These are phyloP conservation scores for Albifimbria verrucaria DNA, from an alignment of 2,329 filamentous ascomycete genomes.

Conservation along the genomic window DNA sequence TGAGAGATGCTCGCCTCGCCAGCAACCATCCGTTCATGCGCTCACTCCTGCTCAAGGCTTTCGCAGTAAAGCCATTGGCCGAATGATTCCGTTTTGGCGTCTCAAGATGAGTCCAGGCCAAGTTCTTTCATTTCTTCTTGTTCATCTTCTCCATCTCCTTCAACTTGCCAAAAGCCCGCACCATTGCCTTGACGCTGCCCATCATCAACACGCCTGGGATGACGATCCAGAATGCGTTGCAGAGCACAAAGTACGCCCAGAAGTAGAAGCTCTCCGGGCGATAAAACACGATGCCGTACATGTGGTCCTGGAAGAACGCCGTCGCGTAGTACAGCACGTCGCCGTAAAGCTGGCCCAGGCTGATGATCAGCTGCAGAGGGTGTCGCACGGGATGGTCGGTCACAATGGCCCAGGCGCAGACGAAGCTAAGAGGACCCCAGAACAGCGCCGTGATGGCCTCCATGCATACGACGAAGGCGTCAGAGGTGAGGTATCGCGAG, in stretches of 20 bases:
- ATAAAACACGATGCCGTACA: slow-evolving; percentile 39
- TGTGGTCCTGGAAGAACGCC: slow-evolving; percentile 37
- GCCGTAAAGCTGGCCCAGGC: slow-evolving; percentile 49
- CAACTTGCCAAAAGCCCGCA: slow-evolving; percentile 22
- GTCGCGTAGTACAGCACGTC: slow-evolving; percentile 50
- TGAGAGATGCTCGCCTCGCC: no score
- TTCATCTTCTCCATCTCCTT: slow-evolving; percentile 16
- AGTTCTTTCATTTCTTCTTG: slow-evolving; percentile 27
- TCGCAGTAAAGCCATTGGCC: no score
- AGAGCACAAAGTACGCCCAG: slow-evolving; percentile 49
- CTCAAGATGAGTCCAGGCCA: no score
- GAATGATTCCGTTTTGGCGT: no score
- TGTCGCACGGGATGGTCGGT: slow-evolving; percentile 42
- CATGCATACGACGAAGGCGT: slow-evolving; percentile 54
- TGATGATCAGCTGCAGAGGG: slow-evolving; percentile 44
- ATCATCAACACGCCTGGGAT: slow-evolving; percentile 36
- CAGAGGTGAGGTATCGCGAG: slow-evolving; percentile 51
- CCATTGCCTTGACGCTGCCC: slow-evolving; percentile 21
- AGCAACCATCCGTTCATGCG: no score
- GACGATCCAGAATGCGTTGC: slow-evolving; percentile 53
- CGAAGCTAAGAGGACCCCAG: slow-evolving; percentile 53
- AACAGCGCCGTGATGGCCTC: slow-evolving; percentile 49
- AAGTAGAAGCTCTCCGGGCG: slow-evolving; percentile 51
- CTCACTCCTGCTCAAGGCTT: no score
- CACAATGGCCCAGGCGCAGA: slow-evolving; percentile 41